A percentile compares a stretch with the other conserved stretches of the same genome.
phyloP scores from a whole-genome alignment of 2,329 filamentous ascomycete genomes.

The Talaromyces sp. region DNA sequence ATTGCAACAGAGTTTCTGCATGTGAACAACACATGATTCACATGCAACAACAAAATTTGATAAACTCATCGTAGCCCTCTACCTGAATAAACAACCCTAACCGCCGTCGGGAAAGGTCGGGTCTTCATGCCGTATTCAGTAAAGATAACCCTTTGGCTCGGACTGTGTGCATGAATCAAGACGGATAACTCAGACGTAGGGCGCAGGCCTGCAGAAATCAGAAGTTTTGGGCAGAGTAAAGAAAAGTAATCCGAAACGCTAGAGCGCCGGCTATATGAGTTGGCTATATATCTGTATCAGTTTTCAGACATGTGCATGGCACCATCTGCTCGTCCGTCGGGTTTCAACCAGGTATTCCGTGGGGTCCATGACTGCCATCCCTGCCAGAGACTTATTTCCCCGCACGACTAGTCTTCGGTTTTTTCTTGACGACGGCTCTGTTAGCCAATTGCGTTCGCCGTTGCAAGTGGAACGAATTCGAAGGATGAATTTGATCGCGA shows the following conservation, averaged over 20 bases:
- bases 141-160: background rate
- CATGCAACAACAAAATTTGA: background rate
- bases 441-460: background rate
- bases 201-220: background rate
- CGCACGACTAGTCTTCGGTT: background rate
- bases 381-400: background rate
- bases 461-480: background rate
- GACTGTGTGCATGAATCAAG: background rate
- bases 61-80: background rate
- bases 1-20: background rate
- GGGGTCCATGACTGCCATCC: background rate
- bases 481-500: background rate
- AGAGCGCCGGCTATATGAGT: background rate
- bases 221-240: background rate
- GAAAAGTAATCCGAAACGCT: conserved; percentile 3
- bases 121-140: background rate
- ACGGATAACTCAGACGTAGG: background rate
- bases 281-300: background rate
- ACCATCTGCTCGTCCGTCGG: background rate
- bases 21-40: background rate
- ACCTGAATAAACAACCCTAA: background rate
- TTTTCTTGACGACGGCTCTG: background rate
- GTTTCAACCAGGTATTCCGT: background rate
- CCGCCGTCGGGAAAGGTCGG: background rate
- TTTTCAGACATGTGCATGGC: conserved; percentile 4